phyloP scores from a whole-genome alignment of 495 filamentous ascomycete species.

The Cercophora sp. region DNA sequence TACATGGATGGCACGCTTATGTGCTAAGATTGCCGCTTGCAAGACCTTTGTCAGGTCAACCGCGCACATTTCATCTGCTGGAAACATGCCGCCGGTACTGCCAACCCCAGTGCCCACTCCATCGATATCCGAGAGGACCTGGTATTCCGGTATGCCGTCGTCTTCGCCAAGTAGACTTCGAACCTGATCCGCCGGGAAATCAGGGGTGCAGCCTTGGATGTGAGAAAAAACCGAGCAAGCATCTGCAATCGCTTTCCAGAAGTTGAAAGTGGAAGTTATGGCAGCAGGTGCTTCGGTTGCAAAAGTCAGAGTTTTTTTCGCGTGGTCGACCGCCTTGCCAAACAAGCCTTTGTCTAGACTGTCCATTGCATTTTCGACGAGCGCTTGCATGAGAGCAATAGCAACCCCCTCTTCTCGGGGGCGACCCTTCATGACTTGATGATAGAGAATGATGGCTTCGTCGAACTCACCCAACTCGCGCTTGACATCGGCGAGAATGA shows the following conservation, averaged over 20 bases:
- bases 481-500: conserved; percentile 95
- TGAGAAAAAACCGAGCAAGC: conserved; percentile 77
- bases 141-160: conserved; percentile 51
- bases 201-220: conserved; percentile 58
- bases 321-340: conserved; percentile 68
- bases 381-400: conserved; percentile 80
- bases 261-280: conserved; percentile 72
- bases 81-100: conserved; percentile 35
- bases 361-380: conserved; percentile 74
- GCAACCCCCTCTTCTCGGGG: conserved; percentile 79
- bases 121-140: conserved; percentile 67
- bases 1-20: conserved; percentile 77
- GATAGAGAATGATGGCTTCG: conserved; percentile 71
- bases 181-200: conserved; percentile 56
- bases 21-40: conserved; percentile 71
- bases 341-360: conserved; percentile 78
- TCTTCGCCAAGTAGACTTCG: conserved; percentile 51
- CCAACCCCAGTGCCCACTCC: conserved; percentile 54
- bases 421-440: conserved; percentile 59
- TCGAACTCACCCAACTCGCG: conserved; percentile 87
- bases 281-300: conserved; percentile 30
- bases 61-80: conserved; percentile 45
- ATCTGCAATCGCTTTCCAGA: conserved; percentile 94
- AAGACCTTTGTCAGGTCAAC: conserved; percentile 49
- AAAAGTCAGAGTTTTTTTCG: conserved; percentile 38